Evolutionary conservation across 192 early-diverging fungal species (phyloP), one percentile per base, ranked within the genome.

Genomic region (Coemansia sp.): DNA sequence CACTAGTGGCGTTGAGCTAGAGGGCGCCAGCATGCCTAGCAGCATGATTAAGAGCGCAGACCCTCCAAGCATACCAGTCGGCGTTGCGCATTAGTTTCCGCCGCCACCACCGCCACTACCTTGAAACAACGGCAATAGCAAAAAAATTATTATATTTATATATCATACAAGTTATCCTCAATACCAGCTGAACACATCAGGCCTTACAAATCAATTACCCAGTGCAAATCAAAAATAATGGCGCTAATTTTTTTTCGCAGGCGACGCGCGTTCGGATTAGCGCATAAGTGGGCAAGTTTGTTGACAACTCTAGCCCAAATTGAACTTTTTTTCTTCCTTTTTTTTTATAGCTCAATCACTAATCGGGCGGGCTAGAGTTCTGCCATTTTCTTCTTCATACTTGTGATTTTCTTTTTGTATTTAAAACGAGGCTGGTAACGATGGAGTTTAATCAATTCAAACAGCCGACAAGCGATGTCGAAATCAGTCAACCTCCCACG

Each of bases 401-500:
- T 60, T 34, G 52, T 31, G 57, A 22, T n/a, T 66, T 65, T 20
- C 31, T 40, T 22, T 40, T 20, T 39, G 47, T 36, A 53, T 33
- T 36, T 18, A 60, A 60, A 47, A 33, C 64, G 41, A 49, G 64
- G 44, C 27, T 22, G 29, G 20, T 36, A 63, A 49, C 43, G 52
- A 55, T 64, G 31, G 41, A 27, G 36, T 60, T 47, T 57, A 72
- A 72, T 71, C 70, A 62, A 55, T 64, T 71, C 66, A 68, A 71
- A 67, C 79, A 81, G 70, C 57, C 64, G 27, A 68, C 67, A 47
- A 72, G 68, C 20, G 65, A 85, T 89, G 63, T 80, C 77, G 50
- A 83, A 78, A 83, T 83, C 47, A 83, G 52, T 53, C 81, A 86
- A 52, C 87, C 92, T 60, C 94, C 94, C 34, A 72, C 86, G 27